phyloP scores from a whole-genome alignment of 441 rosid species.

The Pelargonium citronellum region DNA sequence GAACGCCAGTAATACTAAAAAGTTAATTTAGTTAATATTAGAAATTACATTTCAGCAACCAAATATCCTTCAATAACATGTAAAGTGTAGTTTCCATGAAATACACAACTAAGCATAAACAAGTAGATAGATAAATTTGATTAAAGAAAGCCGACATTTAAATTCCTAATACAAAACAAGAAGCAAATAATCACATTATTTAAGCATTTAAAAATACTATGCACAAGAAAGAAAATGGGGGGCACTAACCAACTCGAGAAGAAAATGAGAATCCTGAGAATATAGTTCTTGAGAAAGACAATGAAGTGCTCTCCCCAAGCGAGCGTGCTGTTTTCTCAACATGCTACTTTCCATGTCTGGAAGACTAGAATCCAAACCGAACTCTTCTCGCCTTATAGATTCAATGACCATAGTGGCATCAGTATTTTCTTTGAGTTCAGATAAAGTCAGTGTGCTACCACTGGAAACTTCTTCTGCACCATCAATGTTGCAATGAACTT shows the following conservation, averaged over 20 bases:
- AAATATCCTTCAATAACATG: background rate
- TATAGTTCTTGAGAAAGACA: slow-evolving; percentile 97
- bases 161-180: background rate
- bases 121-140: background rate
- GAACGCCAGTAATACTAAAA: no score
- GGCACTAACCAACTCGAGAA: slow-evolving; percentile 86
- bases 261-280: slow-evolving; percentile 98
- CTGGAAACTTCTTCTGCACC: slow-evolving; percentile 28
- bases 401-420: slow-evolving; percentile 58
- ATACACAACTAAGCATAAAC: background rate
- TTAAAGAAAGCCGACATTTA: background rate
- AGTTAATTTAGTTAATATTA: no score
- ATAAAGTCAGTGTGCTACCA: slow-evolving; percentile 24
- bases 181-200: background rate
- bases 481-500: slow-evolving; percentile 23
- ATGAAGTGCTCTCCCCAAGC: slow-evolving; percentile 96
- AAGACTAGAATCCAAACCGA: slow-evolving; percentile 74
- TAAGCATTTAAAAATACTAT: background rate
- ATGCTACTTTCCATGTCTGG: slow-evolving; percentile 62
- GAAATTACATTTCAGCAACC: no score
- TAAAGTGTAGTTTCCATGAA: background rate
- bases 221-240: background rate
- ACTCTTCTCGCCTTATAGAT: slow-evolving; percentile 83
- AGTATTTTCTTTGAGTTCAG: slow-evolving; percentile 29
- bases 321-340: slow-evolving; percentile 97